Evolutionary conservation across 1,284 basidiomycete genomes (phyloP).

Genomic region (Ceratobasidium sp.): DNA sequence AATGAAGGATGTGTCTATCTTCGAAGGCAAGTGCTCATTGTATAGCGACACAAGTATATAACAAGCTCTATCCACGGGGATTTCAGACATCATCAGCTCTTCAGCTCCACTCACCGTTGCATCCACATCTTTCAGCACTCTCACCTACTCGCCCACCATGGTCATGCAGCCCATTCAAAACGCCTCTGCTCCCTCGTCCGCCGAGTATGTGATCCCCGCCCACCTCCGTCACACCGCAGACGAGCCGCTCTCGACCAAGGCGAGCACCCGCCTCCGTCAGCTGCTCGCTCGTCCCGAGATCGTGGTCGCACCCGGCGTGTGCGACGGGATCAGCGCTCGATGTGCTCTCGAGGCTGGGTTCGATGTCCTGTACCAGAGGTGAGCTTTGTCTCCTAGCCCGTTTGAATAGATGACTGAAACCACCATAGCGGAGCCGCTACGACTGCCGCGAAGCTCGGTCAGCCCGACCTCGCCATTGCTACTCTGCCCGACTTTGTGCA

Average conservation of each 20-base stretch:
- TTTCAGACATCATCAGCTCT: constrained; percentile 40
- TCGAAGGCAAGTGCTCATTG: neutral
- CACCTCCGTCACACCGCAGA: constrained; percentile 14
- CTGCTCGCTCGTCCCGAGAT: constrained; percentile 80
- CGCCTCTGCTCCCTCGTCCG: neutral
- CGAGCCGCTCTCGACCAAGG: constrained; percentile 68
- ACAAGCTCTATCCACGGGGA: neutral
- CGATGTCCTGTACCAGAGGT: constrained; percentile 76
- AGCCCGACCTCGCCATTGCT: constrained; percentile 81
- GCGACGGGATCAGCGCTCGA: constrained; percentile 82
- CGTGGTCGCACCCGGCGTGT: constrained; percentile 81
- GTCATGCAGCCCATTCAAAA: constrained; percentile 26
- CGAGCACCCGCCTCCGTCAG: constrained; percentile 77
- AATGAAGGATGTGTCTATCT: neutral
- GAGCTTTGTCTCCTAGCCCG: constrained; percentile 7
- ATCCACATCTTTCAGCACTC: constrained; percentile 1
- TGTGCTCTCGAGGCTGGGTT: constrained; percentile 82
- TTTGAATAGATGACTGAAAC: neutral
- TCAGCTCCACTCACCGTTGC: constrained; percentile 34
- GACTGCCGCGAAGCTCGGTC: constrained; percentile 77
- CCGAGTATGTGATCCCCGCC: constrained; percentile 13
- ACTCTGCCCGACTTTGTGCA: constrained; percentile 79
- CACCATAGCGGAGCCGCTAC: constrained; percentile 73
- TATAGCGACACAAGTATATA: neutral
- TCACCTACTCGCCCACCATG: constrained; percentile 16